These are phyloP conservation scores for Sporisorium scitamineum DNA, from an alignment of 1,284 basidiomycete species.

Conservation along the genomic window DNA sequence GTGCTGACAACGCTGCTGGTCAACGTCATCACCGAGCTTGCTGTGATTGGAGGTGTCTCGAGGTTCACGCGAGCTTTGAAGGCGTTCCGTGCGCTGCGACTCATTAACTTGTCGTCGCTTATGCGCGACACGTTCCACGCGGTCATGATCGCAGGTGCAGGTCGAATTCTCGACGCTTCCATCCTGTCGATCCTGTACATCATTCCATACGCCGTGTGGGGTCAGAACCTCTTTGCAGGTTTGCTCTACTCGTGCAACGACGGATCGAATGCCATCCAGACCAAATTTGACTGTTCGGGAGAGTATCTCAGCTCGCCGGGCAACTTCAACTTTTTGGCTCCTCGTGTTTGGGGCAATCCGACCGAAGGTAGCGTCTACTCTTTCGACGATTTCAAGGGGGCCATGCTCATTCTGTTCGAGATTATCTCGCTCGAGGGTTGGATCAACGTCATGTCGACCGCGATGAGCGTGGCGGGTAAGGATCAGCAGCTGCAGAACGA, in stretches of 20 bases:
- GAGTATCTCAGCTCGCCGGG: conserved; percentile 76
- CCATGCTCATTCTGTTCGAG: conserved; percentile 93
- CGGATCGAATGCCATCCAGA: conserved; percentile 71
- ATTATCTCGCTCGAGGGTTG: conserved; percentile 95
- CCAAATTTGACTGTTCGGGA: conserved; percentile 78
- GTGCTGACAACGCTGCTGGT: conserved; percentile 84
- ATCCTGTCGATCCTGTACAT: conserved; percentile 91
- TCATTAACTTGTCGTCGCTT: conserved; percentile 78
- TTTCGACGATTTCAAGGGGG: conserved; percentile 88
- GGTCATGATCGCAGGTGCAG: conserved; percentile 87
- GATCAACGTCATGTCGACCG: conserved; percentile 88
- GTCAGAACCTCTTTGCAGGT: conserved; percentile 91
- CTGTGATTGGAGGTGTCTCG: conserved; percentile 80
- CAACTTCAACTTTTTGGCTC: conserved; percentile 78
- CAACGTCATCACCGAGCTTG: conserved; percentile 83
- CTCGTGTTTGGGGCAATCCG: conserved; percentile 90
- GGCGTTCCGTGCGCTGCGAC: conserved; percentile 85
- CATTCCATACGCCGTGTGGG: conserved; percentile 98
- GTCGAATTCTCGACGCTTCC: conserved; percentile 88
- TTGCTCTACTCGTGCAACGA: conserved; percentile 90
- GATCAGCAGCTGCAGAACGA: conserved; percentile 63
- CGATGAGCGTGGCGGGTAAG: conserved; percentile 81
- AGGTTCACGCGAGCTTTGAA: conserved; percentile 87
- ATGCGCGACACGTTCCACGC: conserved; percentile 91
- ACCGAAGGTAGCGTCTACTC: conserved; percentile 85